Evolutionary conservation across 129 eudicot genomes (phyloP), one percentile per base, ranked within the genome.

Genomic region (Artemisia annua): DNA sequence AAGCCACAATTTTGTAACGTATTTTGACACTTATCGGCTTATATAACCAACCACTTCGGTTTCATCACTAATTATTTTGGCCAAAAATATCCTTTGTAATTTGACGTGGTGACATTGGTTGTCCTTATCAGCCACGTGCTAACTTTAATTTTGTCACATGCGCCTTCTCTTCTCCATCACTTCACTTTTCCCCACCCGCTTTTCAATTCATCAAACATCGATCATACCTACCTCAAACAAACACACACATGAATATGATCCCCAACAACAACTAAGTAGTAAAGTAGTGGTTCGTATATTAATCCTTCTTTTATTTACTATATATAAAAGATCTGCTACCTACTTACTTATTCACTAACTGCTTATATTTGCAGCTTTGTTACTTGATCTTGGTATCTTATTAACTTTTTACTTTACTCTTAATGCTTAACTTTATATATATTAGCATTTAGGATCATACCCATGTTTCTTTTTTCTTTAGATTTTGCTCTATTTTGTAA

Each of bases 61-160:
- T 26, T 26, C 30, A 26, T 26, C 30, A 26, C 2, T 4, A 26
- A 26, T 26, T 26, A 26, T 2, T 26, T 26, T 26, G 30, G 30
- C 30, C 30, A 26, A 26, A 26, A 26, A 26, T 26, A 26, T 26
- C 30, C 30, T 26, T 50, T 0, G 1, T 20, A 11, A 50, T 24
- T 72, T 51, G 46, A 58, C 69, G 80, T 67, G 80, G 61, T 58
- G 28, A 64, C 50, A 6, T 39, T 39, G 46, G 46, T 39, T 39
- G 9, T 7, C 44, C 2, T 39, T 39, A 0, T 0, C 46, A 6
- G 1, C 46, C 46, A 39, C 46, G 46, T 39, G 46, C 9, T 7
- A 39, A 39, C 2, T 30, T 62, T 74, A 3, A 30, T 19, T 19
- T 56, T 15, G 72, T 59, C 80, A 75, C 80, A 66, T 75, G 73